These are phyloP conservation scores for Penicillium hordei DNA, from an alignment of 2,329 filamentous ascomycete species.

Conservation along the genomic window DNA sequence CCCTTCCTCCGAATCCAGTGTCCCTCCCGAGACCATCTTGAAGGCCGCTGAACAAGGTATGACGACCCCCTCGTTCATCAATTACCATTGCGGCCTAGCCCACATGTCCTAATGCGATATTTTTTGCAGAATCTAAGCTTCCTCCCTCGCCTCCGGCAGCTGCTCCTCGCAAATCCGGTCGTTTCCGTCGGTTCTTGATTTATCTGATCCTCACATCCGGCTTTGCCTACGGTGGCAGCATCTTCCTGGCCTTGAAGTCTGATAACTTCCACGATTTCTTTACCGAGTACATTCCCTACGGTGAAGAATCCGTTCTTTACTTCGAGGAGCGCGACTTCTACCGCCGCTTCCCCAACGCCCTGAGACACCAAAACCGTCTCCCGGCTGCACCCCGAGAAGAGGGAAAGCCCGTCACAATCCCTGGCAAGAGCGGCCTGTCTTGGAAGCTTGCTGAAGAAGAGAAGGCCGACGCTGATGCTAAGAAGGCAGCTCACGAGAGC, in stretches of 20 bases:
- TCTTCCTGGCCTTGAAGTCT: slow-evolving; percentile 88
- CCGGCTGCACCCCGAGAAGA: slow-evolving; percentile 44
- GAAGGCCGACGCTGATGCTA: slow-evolving; percentile 59
- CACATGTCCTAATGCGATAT: slow-evolving; percentile 35
- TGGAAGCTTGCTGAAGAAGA: slow-evolving; percentile 70
- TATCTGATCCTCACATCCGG: slow-evolving; percentile 74
- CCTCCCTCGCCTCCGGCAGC: slow-evolving; percentile 43
- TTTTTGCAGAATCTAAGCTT: slow-evolving; percentile 36
- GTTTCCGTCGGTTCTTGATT: slow-evolving; percentile 74
- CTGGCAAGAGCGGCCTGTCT: slow-evolving; percentile 79
- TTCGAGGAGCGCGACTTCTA: slow-evolving; percentile 93
- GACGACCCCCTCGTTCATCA: slow-evolving; percentile 13
- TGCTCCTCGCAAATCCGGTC: slow-evolving; percentile 64
- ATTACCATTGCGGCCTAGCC: slow-evolving; percentile 4
- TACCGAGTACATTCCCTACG: slow-evolving; percentile 92
- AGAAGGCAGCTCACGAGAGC: slow-evolving; percentile 46
- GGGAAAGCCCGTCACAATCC: slow-evolving; percentile 75
- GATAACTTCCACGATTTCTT: slow-evolving; percentile 99
- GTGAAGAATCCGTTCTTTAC: slow-evolving; percentile 91
- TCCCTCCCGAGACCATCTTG: slow-evolving; percentile 52
- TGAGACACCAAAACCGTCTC: slow-evolving; percentile 48
- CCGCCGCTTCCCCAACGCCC: slow-evolving; percentile 70
- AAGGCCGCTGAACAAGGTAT: slow-evolving; percentile 40
- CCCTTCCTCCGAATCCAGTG: slow-evolving; percentile 47
- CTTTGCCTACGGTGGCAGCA: slow-evolving; percentile 79